A percentile compares a stretch with the other conserved stretches of the same genome.
Conservation (phyloP, 306 rosid species). For the Trifolium fragiferum region DNA sequence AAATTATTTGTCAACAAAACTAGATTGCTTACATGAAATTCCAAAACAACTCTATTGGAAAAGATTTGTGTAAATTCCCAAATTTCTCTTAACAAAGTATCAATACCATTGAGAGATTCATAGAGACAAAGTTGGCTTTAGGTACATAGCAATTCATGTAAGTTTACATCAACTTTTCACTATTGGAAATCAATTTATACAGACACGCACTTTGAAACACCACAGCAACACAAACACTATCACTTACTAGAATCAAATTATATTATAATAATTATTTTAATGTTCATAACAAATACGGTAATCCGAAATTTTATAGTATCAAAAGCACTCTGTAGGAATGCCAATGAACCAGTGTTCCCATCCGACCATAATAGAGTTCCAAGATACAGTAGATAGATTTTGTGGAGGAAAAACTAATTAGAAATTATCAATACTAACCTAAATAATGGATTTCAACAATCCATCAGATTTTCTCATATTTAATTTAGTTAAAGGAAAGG, state of each 20-base stretch:
- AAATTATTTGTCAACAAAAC: neutral
- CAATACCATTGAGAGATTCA: neutral
- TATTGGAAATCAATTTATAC: neutral
- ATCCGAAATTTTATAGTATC: constrained; percentile 1
- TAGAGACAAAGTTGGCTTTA: neutral
- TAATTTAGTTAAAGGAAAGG: neutral
- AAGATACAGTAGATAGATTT: neutral
- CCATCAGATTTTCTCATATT: neutral
- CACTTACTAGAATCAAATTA: neutral
- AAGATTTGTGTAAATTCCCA: neutral
- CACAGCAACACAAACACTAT: neutral
- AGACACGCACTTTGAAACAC: neutral
- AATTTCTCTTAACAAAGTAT: neutral
- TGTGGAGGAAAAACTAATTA: neutral
- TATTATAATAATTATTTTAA: neutral
- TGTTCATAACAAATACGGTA: constrained; percentile 3
- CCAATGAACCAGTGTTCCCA: neutral
- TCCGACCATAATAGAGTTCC: neutral
- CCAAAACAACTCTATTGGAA: neutral
- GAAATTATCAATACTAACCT: neutral
- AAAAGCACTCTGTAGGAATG: neutral
- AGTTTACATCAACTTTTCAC: neutral
- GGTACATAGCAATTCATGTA: neutral
- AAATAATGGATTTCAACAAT: constrained; percentile 5
- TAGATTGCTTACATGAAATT: neutral